phyloP scores from a whole-genome alignment of 1,139 yeast species.

The Barnettozyma hawaiiensis region DNA sequence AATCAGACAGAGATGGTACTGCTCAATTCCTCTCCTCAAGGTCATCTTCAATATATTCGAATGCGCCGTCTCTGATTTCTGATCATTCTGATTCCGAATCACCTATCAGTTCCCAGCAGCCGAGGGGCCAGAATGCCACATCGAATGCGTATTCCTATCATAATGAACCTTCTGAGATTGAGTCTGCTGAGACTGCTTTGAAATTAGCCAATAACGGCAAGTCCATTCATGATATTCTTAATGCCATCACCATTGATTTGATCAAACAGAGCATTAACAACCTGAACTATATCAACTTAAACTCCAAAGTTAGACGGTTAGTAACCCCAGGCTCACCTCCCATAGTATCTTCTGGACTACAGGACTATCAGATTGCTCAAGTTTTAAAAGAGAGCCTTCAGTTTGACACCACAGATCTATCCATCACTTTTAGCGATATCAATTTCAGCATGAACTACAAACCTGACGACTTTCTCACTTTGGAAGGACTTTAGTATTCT shows the following conservation, averaged over 20 bases:
- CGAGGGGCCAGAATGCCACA: not conserved
- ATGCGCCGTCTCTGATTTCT: slow-evolving; percentile 9
- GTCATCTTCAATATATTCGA: slow-evolving; percentile 10
- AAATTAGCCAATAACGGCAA: slow-evolving; percentile 21
- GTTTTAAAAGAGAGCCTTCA: slow-evolving; percentile 8
- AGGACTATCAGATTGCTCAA: not conserved
- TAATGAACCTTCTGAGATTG: not conserved
- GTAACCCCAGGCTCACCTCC: not conserved
- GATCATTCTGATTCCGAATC: slow-evolving; percentile 9
- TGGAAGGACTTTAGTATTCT: slow-evolving; percentile 10
- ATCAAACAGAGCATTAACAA: slow-evolving; percentile 22
- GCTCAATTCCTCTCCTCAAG: slow-evolving; percentile 3
- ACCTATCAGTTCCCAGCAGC: not conserved
- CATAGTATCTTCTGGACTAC: not conserved
- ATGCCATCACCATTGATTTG: slow-evolving; percentile 20
- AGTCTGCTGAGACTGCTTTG: slow-evolving; percentile 16
- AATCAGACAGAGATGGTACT: not conserved
- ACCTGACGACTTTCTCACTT: slow-evolving; percentile 12
- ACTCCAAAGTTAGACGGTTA: slow-evolving; percentile 11
- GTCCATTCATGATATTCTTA: slow-evolving; percentile 20
- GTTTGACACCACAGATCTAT: not conserved
- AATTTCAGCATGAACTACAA: slow-evolving; percentile 3
- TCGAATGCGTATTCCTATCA: not conserved
- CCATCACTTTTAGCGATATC: not conserved
- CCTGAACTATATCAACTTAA: slow-evolving; percentile 18